These are phyloP conservation scores for Alternaria brassicicola DNA, from an alignment of 2,329 filamentous ascomycete species.

Conservation along the genomic window DNA sequence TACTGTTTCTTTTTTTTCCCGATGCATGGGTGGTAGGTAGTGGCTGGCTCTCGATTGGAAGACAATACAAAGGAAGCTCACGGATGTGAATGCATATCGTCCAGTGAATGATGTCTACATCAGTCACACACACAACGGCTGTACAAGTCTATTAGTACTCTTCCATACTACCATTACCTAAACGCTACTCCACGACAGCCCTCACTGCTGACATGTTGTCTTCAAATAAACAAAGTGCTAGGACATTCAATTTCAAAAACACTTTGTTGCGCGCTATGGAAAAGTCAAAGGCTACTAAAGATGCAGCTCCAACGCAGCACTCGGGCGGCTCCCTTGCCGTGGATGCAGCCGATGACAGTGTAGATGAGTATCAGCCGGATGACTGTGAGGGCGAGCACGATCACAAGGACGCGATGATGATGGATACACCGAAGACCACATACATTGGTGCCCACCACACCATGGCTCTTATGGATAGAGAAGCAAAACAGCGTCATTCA, in stretches of 20 bases:
- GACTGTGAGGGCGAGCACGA: not conserved
- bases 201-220: not conserved
- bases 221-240: not conserved
- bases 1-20: not conserved
- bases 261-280: not conserved
- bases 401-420: no score
- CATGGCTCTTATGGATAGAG: not conserved
- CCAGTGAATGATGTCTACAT: not conserved
- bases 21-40: not conserved
- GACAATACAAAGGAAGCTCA: not conserved
- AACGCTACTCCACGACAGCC: not conserved
- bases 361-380: not conserved
- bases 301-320: not conserved
- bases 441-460: not conserved
- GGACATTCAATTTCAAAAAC: not conserved
- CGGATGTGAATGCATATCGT: not conserved
- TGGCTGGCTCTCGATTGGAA: not conserved
- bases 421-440: not conserved
- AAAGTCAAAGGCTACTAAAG: not conserved
- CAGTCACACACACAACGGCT: not conserved
- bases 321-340: not conserved
- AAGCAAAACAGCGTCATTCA: not conserved
- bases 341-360: not conserved
- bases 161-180: not conserved
- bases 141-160: not conserved